These are phyloP conservation scores for Scheffersomyces segobiensis DNA, from an alignment of 1,139 yeast species.

Conservation along the genomic window DNA sequence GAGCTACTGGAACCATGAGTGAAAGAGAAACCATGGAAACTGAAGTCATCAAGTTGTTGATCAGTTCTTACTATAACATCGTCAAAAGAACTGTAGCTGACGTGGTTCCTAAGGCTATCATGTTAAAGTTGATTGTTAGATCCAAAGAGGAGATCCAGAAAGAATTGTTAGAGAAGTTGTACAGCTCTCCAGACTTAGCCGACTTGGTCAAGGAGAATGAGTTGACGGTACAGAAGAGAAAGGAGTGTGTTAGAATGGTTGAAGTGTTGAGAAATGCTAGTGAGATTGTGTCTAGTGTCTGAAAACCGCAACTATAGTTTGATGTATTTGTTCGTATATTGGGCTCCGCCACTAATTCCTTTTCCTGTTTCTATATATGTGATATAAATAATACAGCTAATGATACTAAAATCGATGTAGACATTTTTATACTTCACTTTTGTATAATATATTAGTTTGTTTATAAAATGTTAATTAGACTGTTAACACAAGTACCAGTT, in stretches of 20 bases:
- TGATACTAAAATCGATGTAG: neutral
- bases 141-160: conserved; percentile 89
- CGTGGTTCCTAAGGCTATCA: conserved; percentile 90
- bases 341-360: neutral
- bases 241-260: conserved; percentile 93
- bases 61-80: conserved; percentile 85
- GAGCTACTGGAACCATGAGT: conserved; percentile 93
- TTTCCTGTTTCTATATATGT: neutral
- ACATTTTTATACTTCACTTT: too few relatives aligned
- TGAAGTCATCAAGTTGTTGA: conserved; percentile 90
- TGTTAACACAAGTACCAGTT: too few relatives aligned
- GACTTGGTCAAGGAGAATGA: conserved; percentile 91
- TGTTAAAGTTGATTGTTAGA: conserved; percentile 83
- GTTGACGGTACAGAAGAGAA: conserved; percentile 88
- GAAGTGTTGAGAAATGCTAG: conserved; percentile 86
- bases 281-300: conserved; percentile 87
- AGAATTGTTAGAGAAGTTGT: conserved; percentile 83
- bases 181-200: conserved; percentile 71
- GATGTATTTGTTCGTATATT: neutral
- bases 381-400: neutral
- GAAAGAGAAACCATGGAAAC: conserved; percentile 97
- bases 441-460: too few relatives aligned
- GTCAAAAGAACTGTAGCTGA: conserved; percentile 94
- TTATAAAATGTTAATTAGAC: too few relatives aligned
- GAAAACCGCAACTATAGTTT: neutral